Conservation (phyloP, 164 flowering plant genomes). For the Sextonia rubra region DNA sequence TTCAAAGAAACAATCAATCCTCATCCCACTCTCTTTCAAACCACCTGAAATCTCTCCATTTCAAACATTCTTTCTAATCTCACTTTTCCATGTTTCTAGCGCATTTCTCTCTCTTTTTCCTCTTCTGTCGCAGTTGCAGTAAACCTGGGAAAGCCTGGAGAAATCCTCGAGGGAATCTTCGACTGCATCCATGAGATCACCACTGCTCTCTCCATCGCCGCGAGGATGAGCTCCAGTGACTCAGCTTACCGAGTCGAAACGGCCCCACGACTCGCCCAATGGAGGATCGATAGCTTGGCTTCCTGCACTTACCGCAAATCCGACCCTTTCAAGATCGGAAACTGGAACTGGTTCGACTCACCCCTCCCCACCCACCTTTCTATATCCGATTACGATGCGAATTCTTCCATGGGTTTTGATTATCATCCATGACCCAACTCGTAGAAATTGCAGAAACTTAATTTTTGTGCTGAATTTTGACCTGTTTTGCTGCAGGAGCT, state of each 20-base stretch:
- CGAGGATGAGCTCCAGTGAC: slow-evolving; percentile 70
- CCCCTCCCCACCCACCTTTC: not conserved
- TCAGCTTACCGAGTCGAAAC: slow-evolving; percentile 83
- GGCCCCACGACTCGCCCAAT: slow-evolving; percentile 88
- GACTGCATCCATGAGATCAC: slow-evolving; percentile 91
- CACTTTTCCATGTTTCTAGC: slow-evolving; percentile 16
- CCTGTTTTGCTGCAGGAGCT: not conserved
- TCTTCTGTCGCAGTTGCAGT: slow-evolving; percentile 19
- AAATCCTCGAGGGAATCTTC: slow-evolving; percentile 58
- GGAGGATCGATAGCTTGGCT: slow-evolving; percentile 77
- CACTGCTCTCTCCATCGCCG: slow-evolving; percentile 48
- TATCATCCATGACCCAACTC: not conserved
- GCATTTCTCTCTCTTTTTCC: not conserved
- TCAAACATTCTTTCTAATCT: not conserved
- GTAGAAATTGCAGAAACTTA: not conserved
- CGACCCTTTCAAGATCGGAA: slow-evolving; percentile 91
- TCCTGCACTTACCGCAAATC: slow-evolving; percentile 86
- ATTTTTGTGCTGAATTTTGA: not conserved
- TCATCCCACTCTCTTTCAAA: not conserved
- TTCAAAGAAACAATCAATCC: not conserved
- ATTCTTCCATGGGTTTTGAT: not conserved
- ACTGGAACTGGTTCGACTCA: slow-evolving; percentile 80
- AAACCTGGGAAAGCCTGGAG: slow-evolving; percentile 88
- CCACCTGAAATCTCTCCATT: too few species aligned
- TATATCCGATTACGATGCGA: not conserved